Evolutionary conservation across 495 filamentous ascomycete genomes (phyloP), one percentile per base, ranked within the genome.

Genomic region (Penicillium chermesinum): DNA sequence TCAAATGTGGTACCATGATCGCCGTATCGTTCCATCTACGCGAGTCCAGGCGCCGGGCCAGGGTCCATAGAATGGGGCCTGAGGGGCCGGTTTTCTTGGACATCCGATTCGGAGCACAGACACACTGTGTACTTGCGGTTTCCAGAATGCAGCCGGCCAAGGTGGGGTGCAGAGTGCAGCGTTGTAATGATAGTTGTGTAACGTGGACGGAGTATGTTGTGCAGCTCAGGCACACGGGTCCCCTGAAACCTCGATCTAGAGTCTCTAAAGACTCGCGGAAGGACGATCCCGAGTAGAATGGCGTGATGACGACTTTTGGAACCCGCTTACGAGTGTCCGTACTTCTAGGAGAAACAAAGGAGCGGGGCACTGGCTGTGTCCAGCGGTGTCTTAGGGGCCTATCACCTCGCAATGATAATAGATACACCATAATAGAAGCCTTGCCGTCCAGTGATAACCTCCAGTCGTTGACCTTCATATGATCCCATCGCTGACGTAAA

Each of bases 251-350:
- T 22, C 41, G 46, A 47, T 52, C 49, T 41, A 52, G 52, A 49
- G 39, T 22, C n/a, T n/a, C n/a, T n/a, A n/a, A n/a, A n/a, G n/a
- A n/a, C n/a, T n/a, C n/a, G n/a, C 52, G 53, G 45, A 51, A 52
- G 46, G 58, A 33, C 38, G 54, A 58, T 61, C 51, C 58, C 55
- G 54, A 55, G 55, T 30, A 30, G 48, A n/a, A 61, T 58, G 57
- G 57, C 57, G 48, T 57, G 57, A 60, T 52, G 35, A 38, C n/a
- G 35, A 14, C 14, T 12, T 38, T 7, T n/a, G n/a, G n/a, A n/a
- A n/a, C n/a, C n/a, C n/a, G n/a, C n/a, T n/a, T n/a, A n/a, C n/a
- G n/a, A n/a, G 30, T 33, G 7, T 13, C 13, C 7, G 30, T 33
- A 33, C 30, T n/a, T 33, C 30, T 37, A 37, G 35, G 4, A 37